A percentile compares a stretch with the other conserved stretches of the same genome.
phyloP scores from a whole-genome alignment of 306 rosid species.

The Gastrolobium bilobum region DNA sequence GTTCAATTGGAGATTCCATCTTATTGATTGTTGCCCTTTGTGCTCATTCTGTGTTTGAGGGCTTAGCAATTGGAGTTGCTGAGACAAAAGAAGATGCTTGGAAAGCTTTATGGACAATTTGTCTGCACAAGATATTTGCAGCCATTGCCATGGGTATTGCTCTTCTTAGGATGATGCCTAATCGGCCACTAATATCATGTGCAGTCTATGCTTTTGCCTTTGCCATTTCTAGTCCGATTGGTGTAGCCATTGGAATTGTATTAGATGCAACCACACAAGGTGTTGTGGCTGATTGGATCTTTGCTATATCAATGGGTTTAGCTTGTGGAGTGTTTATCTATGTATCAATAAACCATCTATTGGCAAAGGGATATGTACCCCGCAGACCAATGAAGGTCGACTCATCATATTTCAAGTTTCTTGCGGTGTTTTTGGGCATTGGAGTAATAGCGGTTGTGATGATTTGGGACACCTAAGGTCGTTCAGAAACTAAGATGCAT shows the following conservation, averaged over 20 bases:
- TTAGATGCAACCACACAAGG: slow-evolving; percentile 85
- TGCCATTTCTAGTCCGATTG: slow-evolving; percentile 84
- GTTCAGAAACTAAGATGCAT: slow-evolving; percentile 25
- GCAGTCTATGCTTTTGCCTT: slow-evolving; percentile 73
- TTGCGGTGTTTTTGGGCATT: slow-evolving; percentile 73
- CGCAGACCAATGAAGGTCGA: slow-evolving; percentile 53
- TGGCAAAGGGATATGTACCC: slow-evolving; percentile 69
- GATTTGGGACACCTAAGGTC: slow-evolving; percentile 81
- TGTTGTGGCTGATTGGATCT: slow-evolving; percentile 76
- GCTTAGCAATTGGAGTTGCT: slow-evolving; percentile 83
- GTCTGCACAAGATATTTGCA: slow-evolving; percentile 85
- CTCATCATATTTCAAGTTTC: slow-evolving; percentile 58
- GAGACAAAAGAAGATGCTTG: slow-evolving; percentile 76
- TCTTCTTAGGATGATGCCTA: slow-evolving; percentile 79
- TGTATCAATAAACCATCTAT: slow-evolving; percentile 79
- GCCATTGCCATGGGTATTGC: slow-evolving; percentile 94
- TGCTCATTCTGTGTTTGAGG: slow-evolving; percentile 84
- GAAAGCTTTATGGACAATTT: slow-evolving; percentile 88
- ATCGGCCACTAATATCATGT: slow-evolving; percentile 66
- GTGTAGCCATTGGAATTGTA: slow-evolving; percentile 75
- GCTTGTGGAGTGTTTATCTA: slow-evolving; percentile 91
- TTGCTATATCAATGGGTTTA: slow-evolving; percentile 77
- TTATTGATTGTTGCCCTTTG: slow-evolving; percentile 75
- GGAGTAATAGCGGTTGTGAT: slow-evolving; percentile 83
- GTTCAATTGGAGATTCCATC: slow-evolving; percentile 74